phyloP scores from a whole-genome alignment of 2,329 filamentous ascomycete species.

The Cercospora canescens region DNA sequence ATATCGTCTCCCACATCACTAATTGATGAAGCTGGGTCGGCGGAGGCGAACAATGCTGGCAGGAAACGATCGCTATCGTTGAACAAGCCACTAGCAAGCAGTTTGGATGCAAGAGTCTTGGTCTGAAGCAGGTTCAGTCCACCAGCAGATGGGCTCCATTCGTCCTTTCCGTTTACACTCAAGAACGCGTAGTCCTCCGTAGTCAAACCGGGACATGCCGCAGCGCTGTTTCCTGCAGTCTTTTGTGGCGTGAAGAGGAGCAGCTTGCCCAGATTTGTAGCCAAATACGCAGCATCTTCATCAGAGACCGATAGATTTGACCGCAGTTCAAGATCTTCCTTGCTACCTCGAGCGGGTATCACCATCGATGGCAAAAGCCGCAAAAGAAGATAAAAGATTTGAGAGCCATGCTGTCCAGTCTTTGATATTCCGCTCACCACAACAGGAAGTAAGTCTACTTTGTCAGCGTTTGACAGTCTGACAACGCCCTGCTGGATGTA shows the following conservation, averaged over 20 bases:
- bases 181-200: constrained; percentile 69
- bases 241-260: constrained; percentile 61
- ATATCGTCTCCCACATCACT: constrained; percentile 86
- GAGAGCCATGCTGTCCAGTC: constrained; percentile 58
- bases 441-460: constrained; percentile 70
- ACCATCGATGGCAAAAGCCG: constrained; percentile 70
- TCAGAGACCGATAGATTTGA: constrained; percentile 65
- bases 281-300: constrained; percentile 72
- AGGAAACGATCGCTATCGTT: constrained; percentile 79
- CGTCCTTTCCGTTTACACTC: constrained; percentile 64
- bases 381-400: constrained; percentile 80
- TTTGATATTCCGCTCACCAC: constrained; percentile 66
- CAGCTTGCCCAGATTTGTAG: constrained; percentile 74
- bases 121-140: constrained; percentile 68
- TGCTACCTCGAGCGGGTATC: constrained; percentile 74
- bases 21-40: constrained; percentile 78
- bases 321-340: constrained; percentile 72
- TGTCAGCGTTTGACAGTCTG: constrained; percentile 60
- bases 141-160: constrained; percentile 64
- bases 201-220: constrained; percentile 61
- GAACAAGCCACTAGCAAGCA: constrained; percentile 85
- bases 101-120: constrained; percentile 66
- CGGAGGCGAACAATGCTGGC: constrained; percentile 78
- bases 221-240: constrained; percentile 27
- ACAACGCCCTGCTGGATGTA: constrained; percentile 85